phyloP scores from a whole-genome alignment of 441 rosid species.

The Gossypium trilobum region DNA sequence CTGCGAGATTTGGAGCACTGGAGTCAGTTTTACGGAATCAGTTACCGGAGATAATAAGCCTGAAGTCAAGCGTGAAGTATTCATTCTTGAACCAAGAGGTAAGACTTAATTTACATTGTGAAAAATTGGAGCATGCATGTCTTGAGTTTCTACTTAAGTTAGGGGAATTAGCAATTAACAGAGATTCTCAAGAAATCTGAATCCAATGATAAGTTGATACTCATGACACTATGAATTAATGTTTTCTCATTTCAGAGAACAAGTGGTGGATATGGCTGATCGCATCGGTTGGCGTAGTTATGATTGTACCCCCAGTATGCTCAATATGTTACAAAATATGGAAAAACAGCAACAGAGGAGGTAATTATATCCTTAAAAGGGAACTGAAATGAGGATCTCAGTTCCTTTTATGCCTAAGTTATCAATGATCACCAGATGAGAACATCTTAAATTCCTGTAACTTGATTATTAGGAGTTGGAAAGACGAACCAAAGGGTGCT shows the following conservation, averaged over 20 bases:
- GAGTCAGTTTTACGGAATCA: not conserved
- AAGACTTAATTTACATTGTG: not conserved
- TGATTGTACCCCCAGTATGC: not conserved
- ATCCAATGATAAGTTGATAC: too few relatives aligned
- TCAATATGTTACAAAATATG: not conserved
- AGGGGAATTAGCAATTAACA: too few relatives aligned
- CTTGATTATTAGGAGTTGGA: not conserved
- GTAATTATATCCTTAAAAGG: not conserved
- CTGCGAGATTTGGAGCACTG: slow-evolving; percentile 21
- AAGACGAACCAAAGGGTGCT: not conserved
- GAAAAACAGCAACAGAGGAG: not conserved
- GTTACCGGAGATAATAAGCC: not conserved
- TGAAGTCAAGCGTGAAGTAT: not conserved
- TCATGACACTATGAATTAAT: not conserved
- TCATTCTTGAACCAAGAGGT: not conserved
- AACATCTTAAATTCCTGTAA: not conserved
- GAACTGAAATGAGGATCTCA: not conserved
- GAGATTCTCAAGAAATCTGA: too few relatives aligned
- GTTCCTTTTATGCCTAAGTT: not conserved
- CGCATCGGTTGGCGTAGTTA: slow-evolving; percentile 6
- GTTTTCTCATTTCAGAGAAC: not conserved
- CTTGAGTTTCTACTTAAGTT: too few relatives aligned
- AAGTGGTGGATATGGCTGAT: slow-evolving; percentile 16
- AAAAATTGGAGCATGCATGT: too few relatives aligned
- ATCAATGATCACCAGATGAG: not conserved